Conservation (phyloP, 768 basidiomycete species). For the Sutorius australiensis region DNA sequence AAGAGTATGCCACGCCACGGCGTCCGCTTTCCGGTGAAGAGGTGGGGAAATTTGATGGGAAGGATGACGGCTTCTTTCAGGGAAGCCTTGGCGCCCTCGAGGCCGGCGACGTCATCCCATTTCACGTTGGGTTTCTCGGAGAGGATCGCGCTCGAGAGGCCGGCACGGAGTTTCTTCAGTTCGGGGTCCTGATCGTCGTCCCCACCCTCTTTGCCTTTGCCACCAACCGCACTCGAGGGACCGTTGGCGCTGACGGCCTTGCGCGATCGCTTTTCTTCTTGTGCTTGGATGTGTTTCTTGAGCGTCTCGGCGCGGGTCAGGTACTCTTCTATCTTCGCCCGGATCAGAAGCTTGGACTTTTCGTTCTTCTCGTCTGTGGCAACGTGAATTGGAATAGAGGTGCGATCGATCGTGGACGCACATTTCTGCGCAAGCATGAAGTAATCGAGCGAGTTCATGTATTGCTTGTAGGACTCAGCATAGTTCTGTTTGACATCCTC, state of each 20-base stretch:
- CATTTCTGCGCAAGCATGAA: slow-evolving; percentile 98
- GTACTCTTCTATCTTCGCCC: slow-evolving; percentile 87
- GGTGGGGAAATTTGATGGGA: slow-evolving; percentile 98
- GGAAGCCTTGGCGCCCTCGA: slow-evolving; percentile 92
- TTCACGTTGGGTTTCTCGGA: slow-evolving; percentile 92
- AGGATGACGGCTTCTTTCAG: slow-evolving; percentile 98
- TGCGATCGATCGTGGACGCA: slow-evolving; percentile 27
- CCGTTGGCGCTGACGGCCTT: slow-evolving; percentile 50
- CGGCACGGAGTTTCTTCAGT: slow-evolving; percentile 93
- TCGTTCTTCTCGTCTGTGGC: slow-evolving; percentile 81
- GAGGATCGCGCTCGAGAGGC: slow-evolving; percentile 82
- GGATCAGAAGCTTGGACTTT: slow-evolving; percentile 81
- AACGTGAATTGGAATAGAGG: neutral
- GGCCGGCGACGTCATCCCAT: slow-evolving; percentile 98
- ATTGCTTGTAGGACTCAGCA: slow-evolving; percentile 88
- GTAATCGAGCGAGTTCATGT: slow-evolving; percentile 94
- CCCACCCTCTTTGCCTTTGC: slow-evolving; percentile 48
- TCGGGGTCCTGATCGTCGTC: slow-evolving; percentile 84
- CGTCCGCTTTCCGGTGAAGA: slow-evolving; percentile 97
- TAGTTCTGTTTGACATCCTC: slow-evolving; percentile 93
- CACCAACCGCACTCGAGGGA: slow-evolving; percentile 36
- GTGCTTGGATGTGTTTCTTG: slow-evolving; percentile 71
- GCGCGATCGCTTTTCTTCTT: slow-evolving; percentile 55
- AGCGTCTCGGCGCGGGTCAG: slow-evolving; percentile 87
- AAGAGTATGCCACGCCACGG: slow-evolving; percentile 96